Evolutionary conservation across 805 yeast species (phyloP), one percentile per base, ranked within the genome.

Genomic region (Starmerella sp.): DNA sequence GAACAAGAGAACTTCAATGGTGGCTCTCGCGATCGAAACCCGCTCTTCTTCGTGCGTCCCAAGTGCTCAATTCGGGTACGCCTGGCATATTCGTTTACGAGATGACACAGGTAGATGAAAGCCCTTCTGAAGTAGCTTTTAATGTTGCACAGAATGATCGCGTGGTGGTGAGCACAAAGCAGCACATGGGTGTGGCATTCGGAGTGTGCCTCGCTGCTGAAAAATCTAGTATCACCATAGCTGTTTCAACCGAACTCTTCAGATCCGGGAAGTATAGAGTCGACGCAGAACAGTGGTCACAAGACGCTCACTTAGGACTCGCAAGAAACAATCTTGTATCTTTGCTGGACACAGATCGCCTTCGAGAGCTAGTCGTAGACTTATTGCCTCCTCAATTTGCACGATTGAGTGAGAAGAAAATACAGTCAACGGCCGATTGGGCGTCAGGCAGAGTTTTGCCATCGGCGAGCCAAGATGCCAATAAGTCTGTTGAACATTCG

Each of bases 241-340:
- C 41, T 11, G 39, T 53, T 6, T 47, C 48, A 5, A 51, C 36
- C 6, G 48, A 51, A 39, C 54, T 60, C 2, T 32, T 60, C 17
- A 37, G 45, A 15, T 44, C 54, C 2, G 57, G 47, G 7, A 59
- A 53, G 36, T 88, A 78, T 60, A 73, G 97, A 54, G 74, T 91
- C 34, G 97, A 91, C 31, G 39, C 90, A 30, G 97, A 91, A 66
- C 82, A 80, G 64, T 95, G 89, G 68, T 89, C 83, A 48, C 77
- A 82, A 69, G 83, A 79, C 54, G 81, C 79, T 60, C 89, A 90
- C 0, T 75, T 90, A 74, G 79, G 87, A 0, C 64, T 83, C 36
- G 89, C 96, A 0, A 72, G 96, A 46, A 85, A 71, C 67, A 93
- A 91, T 64, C 58, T 93, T 4, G 66, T 89, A 55, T 82, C 84